phyloP scores from a whole-genome alignment of 345 rosid genomes.

The Clausena lansium region DNA sequence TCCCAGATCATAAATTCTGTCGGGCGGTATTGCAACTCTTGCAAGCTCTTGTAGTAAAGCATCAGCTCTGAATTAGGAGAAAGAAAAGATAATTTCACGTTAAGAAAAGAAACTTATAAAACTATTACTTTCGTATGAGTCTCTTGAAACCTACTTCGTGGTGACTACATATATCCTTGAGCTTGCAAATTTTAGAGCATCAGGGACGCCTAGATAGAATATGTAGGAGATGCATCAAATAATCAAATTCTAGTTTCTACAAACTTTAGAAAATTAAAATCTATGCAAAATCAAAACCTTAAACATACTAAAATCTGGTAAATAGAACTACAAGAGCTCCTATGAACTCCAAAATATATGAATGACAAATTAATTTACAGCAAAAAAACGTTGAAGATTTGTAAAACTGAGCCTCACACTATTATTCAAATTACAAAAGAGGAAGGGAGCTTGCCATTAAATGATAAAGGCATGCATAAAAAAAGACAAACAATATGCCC shows the following conservation, averaged over 20 bases:
- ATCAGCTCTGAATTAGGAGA: not conserved
- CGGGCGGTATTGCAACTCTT: no score
- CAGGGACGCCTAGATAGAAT: constrained; percentile 87
- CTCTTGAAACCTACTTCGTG: constrained; percentile 68
- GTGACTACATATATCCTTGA: constrained; percentile 77
- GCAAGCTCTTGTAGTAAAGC: no score
- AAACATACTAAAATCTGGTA: not conserved
- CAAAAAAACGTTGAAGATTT: not conserved
- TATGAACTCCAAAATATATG: not conserved
- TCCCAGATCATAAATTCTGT: not conserved
- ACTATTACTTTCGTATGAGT: not conserved
- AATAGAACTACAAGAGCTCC: not conserved
- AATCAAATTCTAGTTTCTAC: constrained; percentile 3
- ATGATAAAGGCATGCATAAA: no score
- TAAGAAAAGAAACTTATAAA: not conserved
- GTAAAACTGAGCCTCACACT: no score
- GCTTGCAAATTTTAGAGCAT: constrained; percentile 79
- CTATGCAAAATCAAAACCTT: not conserved
- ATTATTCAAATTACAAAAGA: not conserved
- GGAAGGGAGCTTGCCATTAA: not conserved
- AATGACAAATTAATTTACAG: not conserved
- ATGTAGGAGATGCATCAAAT: constrained; percentile 36
- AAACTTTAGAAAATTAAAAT: not conserved
- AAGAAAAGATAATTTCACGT: not conserved
- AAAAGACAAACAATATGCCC: no score